A percentile compares a stretch with the other conserved stretches of the same genome.
Evolutionary conservation across 495 filamentous ascomycete genomes (phyloP).

Genomic region (Cryomyces minteri): DNA sequence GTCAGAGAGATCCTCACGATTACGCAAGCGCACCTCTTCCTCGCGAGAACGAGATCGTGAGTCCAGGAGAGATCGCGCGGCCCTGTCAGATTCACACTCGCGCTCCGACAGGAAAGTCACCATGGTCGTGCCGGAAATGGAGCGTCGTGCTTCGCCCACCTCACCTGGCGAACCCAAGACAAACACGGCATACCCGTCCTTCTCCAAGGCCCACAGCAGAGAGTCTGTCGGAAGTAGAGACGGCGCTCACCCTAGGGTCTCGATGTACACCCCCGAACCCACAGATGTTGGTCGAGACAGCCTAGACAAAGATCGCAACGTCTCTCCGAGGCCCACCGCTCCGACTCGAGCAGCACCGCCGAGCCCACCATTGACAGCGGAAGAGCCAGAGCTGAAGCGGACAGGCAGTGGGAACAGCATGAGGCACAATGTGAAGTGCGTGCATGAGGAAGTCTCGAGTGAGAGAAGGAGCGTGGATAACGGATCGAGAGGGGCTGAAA

Average conservation of each 20-base stretch:
- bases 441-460: constrained; percentile 23
- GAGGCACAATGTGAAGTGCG: constrained; percentile 15
- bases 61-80: constrained; percentile 1
- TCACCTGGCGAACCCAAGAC: constrained; percentile 23
- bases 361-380: constrained; percentile 42
- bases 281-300: constrained; percentile 50
- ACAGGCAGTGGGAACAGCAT: constrained; percentile 26
- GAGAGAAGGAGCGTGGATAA: constrained; percentile 20
- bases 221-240: constrained; percentile 50
- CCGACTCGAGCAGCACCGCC: constrained; percentile 27
- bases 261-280: constrained; percentile 57
- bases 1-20: neutral
- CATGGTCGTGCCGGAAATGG: constrained; percentile 22
- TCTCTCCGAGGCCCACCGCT: constrained; percentile 5
- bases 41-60: constrained; percentile 4
- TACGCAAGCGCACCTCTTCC: constrained; percentile 1
- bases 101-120: constrained; percentile 5
- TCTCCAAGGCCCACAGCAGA: constrained; percentile 82
- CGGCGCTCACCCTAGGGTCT: constrained; percentile 28
- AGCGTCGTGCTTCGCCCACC: constrained; percentile 13
- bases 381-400: constrained; percentile 29
- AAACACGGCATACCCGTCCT: constrained; percentile 64
- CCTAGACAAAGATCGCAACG: constrained; percentile 5
- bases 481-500: constrained; percentile 4
- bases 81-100: constrained; percentile 3